Evolutionary conservation across 2,329 filamentous ascomycete genomes (phyloP), one percentile per base, ranked within the genome.

Genomic region (Acrocalymma vagum): DNA sequence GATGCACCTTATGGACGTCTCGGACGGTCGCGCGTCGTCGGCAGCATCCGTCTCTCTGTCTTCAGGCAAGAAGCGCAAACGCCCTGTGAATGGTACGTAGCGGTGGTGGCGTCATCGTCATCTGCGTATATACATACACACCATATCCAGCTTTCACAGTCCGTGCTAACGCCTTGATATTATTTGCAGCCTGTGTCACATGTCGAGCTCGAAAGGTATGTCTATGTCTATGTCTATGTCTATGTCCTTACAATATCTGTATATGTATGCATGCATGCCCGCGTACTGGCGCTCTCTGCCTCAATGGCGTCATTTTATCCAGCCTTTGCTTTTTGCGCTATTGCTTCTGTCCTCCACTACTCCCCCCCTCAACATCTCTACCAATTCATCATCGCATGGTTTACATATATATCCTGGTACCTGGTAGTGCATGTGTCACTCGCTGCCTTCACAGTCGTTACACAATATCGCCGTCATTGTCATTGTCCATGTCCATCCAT

Each of bases 61-160:
- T 14, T 38, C 36, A 36, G 30, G 44, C n/a, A 57, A 51, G 45
- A 46, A 52, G 46, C 55, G 58, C 27, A 58, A 47, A 42, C 53
- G 58, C 33, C 55, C 57, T 28, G 38, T 59, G n/a, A 62, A 62
- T 40, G 58, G 58, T 61, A 51, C 23, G 9, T 25, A 8, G 23
- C 23, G n/a, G n/a, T n/a, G 29, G 44, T 38, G 14, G 3, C 7
- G 23, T 27, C 15, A 17, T 29, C 13, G 11, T 9, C 6, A 10
- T 29, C n/a, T n/a, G 17, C 39, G 39, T 36, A 41, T 15, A 23
- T 31, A 11, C 8, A 14, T 9, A 8, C 23, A 8, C 23, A 9
- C 23, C 23, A 25, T n/a, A 8, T 17, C 26, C 21, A 27, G 17
- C 29, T 9, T 16, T 18, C 11, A 9, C 20, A 23, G 35, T 22